Evolutionary conservation across 139 green algal genomes (phyloP).

Genomic region (Chlamydomonas urium): DNA sequence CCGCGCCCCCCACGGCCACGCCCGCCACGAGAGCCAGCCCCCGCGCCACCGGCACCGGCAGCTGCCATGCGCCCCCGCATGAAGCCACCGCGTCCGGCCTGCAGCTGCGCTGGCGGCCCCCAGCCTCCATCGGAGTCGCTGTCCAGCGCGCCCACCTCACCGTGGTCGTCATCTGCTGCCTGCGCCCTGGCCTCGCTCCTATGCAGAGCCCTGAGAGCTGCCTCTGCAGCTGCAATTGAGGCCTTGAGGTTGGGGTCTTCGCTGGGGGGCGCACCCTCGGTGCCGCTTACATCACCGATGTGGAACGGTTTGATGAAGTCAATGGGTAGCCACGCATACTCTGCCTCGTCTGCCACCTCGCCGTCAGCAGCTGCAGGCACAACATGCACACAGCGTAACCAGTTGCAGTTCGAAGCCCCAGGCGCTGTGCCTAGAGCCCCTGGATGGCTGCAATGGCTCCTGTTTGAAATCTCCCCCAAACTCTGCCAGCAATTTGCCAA

Average conservation of each 20-base stretch:
- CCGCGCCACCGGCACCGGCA: neutral
- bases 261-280: neutral
- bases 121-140: slow-evolving; percentile 71
- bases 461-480: too few relatives aligned
- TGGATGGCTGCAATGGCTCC: too few relatives aligned
- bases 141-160: too few relatives aligned
- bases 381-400: too few relatives aligned
- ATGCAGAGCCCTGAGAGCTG: neutral
- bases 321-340: slow-evolving; percentile 85
- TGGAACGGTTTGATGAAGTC: slow-evolving; percentile 74
- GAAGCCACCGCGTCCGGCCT: neutral
- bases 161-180: slow-evolving; percentile 13
- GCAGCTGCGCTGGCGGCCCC: slow-evolving; percentile 25
- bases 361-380: too few relatives aligned
- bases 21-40: neutral
- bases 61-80: neutral
- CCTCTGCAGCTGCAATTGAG: slow-evolving; percentile 53
- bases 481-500: too few relatives aligned
- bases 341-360: slow-evolving; percentile 71
- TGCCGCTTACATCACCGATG: slow-evolving; percentile 38
- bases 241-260: slow-evolving; percentile 34
- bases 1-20: too few relatives aligned
- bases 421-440: too few relatives aligned
- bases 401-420: too few relatives aligned
- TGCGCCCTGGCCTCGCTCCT: neutral